A percentile compares a stretch with the other conserved stretches of the same genome.
Evolutionary conservation across 306 rosid species (phyloP).

Genomic region (Gastrolobium bilobum): DNA sequence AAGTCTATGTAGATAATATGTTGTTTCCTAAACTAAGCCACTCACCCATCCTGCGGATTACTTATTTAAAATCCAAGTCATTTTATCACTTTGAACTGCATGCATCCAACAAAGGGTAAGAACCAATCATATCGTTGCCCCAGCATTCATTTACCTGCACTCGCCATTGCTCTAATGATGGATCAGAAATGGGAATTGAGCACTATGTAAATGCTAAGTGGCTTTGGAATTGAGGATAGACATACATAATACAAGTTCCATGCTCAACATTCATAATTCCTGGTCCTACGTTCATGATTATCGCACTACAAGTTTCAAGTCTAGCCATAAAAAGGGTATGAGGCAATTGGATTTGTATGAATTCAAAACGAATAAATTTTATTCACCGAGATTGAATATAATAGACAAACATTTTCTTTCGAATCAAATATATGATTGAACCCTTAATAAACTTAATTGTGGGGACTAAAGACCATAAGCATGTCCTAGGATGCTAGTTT

Average conservation of each 20-base stretch:
- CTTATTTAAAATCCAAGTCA: neutral
- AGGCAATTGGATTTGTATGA: constrained; percentile 13
- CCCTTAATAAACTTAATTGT: constrained; percentile 50
- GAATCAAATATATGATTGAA: constrained; percentile 47
- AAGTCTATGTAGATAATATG: neutral
- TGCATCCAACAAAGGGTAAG: constrained; percentile 5
- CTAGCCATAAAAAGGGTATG: constrained; percentile 37
- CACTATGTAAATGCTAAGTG: constrained; percentile 46
- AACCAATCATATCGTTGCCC: constrained; percentile 45
- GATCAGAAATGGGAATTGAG: constrained; percentile 42
- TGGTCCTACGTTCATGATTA: constrained; percentile 64
- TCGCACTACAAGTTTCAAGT: constrained; percentile 46
- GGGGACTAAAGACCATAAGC: constrained; percentile 56
- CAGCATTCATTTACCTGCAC: constrained; percentile 29
- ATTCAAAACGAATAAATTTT: constrained; percentile 31
- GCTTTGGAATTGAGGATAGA: constrained; percentile 42
- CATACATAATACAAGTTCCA: constrained; percentile 49
- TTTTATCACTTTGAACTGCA: constrained; percentile 24
- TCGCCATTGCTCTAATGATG: constrained; percentile 31
- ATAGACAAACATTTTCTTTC: constrained; percentile 20
- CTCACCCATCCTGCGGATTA: constrained; percentile 7
- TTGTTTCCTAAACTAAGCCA: neutral
- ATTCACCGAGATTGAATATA: neutral
- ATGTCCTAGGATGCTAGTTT: constrained; percentile 71
- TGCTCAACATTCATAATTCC: constrained; percentile 52